Conservation (phyloP, 331 rosid genomes). For the Rosa hybrid region DNA sequence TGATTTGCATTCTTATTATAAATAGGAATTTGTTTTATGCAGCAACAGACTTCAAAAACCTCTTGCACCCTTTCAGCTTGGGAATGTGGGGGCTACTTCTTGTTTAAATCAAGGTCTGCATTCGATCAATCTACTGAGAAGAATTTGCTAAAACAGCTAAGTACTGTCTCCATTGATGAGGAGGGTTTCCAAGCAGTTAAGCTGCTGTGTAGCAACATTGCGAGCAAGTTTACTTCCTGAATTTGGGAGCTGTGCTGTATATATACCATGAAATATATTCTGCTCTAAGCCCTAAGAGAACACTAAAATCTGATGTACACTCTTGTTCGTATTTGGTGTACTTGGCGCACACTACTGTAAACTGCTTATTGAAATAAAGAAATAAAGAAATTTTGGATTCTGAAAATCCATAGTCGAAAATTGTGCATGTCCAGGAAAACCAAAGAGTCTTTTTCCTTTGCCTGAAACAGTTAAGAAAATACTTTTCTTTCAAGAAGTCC, state of each 20-base stretch:
- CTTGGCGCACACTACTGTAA: background rate
- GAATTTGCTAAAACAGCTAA: constrained; percentile 20
- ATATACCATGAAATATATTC: background rate
- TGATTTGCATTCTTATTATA: background rate
- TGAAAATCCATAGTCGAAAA: background rate
- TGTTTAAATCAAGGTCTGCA: constrained; percentile 34
- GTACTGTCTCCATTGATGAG: constrained; percentile 26
- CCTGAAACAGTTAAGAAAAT: too few species aligned
- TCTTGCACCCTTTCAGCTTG: constrained; percentile 36
- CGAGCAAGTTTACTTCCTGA: constrained; percentile 21
- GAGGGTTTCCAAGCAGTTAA: constrained; percentile 35
- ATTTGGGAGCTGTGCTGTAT: background rate
- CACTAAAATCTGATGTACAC: background rate
- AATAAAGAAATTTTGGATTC: background rate
- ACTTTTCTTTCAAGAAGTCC: too few species aligned
- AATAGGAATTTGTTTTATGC: constrained; percentile 10
- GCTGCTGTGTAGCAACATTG: constrained; percentile 33
- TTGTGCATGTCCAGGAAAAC: background rate
- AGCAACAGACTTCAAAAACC: constrained; percentile 20
- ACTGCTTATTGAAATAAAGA: background rate
- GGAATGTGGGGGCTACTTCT: constrained; percentile 48
- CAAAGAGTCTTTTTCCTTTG: too few species aligned
- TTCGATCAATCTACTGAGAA: constrained; percentile 36
- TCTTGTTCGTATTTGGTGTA: background rate
- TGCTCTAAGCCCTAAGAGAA: background rate